Base-by-base conservation (phyloP, 495 filamentous ascomycete genomes). In the Aspergillus mulundensis region DNA sequence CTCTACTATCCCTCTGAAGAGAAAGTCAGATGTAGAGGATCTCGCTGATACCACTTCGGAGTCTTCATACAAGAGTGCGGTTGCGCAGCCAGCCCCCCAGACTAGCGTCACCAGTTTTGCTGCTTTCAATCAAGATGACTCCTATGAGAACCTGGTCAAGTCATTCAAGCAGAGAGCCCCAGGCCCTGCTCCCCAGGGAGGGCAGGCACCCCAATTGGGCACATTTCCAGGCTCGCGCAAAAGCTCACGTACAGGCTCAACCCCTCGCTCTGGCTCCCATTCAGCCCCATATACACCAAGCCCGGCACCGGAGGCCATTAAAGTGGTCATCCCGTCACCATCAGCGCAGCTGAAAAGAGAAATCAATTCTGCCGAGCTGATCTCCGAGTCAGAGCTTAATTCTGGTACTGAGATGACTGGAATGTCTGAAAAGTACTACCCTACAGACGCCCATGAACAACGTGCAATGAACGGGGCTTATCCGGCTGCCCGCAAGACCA, bases 241-340 rank as follows among this genome's bases (percentile, higher is more conserved):
- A 14, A 36, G 32, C 12, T 36, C 32, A 7, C 8, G 32, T 2
- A 36, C 32, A 7, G 32, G 12, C 32, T 36, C 32, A 14, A 10
- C 32, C 6, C 8, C 25, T 28, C 4, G 25, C 25, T 28, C 25
- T 3, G 25, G 25, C 25, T 28, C 25, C 8, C 4, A 8, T 28
- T 28, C 32, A 36, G 32, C 5, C 2, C 28, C 28, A 12, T 36
- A 46, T 15, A 61, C 59, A 20, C 62, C 62, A 1, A 56, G 45
- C 5, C 57, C 60, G 10, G 57, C 41, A 0, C 50, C 52, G 5
- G 38, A 25, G 15, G 5, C 34, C 4, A 23, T 48, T 18, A 62
- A 52, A 4, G 66, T 71, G 11, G 61, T 71, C 3, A 46, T 71
- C 11, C 66, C 68, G 0, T 63, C 68, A 11, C 62, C 66, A 11